Conservation (phyloP, 257 asterid genomes). For the Solanum pimpinellifolium region DNA sequence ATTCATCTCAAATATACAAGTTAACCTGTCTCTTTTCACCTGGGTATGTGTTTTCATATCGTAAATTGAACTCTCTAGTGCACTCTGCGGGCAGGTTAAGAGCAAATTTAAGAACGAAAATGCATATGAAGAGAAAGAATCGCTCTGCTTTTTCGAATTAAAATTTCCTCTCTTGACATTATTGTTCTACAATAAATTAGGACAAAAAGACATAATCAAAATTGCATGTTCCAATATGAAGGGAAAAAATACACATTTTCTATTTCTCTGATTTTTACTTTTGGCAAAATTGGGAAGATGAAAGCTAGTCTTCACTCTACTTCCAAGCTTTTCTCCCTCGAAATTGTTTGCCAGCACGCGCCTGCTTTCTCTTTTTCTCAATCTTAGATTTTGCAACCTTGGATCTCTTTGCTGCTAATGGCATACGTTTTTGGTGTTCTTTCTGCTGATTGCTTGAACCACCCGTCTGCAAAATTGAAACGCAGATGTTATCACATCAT, state of each 20-base stretch:
- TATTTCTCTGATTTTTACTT: neutral
- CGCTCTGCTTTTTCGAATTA: neutral
- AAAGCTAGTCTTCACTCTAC: constrained; percentile 2
- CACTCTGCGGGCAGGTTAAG: neutral
- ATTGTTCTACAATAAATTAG: neutral
- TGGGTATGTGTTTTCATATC: neutral
- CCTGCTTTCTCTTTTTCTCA: constrained; percentile 36
- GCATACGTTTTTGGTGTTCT: constrained; percentile 71
- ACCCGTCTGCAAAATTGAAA: constrained; percentile 46
- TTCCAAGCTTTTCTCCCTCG: constrained; percentile 98
- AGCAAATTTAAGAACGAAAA: neutral
- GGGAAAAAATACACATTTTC: neutral
- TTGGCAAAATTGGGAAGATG: neutral
- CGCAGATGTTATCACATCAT: neutral
- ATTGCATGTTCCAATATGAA: neutral
- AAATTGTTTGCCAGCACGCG: constrained; percentile 51
- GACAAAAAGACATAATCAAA: neutral
- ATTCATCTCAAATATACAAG: no score
- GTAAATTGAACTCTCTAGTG: neutral
- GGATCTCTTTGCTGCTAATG: constrained; percentile 56
- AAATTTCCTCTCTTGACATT: neutral
- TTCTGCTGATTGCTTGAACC: constrained; percentile 73
- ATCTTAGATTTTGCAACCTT: constrained; percentile 32
- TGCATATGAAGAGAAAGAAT: neutral
- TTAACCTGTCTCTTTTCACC: neutral